Conservation (phyloP, 1,139 yeast species). For the Pichia sp. region DNA sequence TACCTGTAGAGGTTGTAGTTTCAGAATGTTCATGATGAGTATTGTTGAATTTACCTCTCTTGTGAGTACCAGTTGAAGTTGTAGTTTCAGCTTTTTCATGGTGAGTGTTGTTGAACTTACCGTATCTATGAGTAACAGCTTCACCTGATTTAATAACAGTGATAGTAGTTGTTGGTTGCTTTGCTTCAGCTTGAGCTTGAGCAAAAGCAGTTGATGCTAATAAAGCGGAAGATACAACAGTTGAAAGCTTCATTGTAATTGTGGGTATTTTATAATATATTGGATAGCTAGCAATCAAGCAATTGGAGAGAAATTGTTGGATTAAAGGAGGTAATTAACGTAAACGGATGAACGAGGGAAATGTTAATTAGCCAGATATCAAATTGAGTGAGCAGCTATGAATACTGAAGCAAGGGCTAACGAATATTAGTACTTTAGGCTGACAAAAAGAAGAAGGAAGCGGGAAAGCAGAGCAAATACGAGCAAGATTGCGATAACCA, state of each 20-base stretch:
- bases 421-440: background rate
- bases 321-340: too few relatives aligned
- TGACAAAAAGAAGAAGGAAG: background rate
- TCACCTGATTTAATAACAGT: slow-evolving; percentile 28
- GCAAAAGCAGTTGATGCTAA: slow-evolving; percentile 25
- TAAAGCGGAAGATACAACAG: slow-evolving; percentile 21
- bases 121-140: slow-evolving; percentile 21
- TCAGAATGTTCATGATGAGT: slow-evolving; percentile 16
- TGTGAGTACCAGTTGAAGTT: slow-evolving; percentile 21
- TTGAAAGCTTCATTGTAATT: slow-evolving; percentile 32
- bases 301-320: too few relatives aligned
- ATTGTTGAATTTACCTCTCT: slow-evolving; percentile 19
- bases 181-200: slow-evolving; percentile 23
- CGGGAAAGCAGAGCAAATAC: too few relatives aligned
- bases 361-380: background rate
- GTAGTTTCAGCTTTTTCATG: slow-evolving; percentile 9
- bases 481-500: too few relatives aligned
- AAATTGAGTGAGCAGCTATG: background rate
- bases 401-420: background rate
- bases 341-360: background rate
- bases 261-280: background rate
- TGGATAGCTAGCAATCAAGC: background rate
- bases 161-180: slow-evolving; percentile 19
- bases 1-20: slow-evolving; percentile 29
- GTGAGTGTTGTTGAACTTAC: slow-evolving; percentile 16